Evolutionary conservation across 192 early-diverging fungal species (phyloP), one percentile per base, ranked within the genome.

Genomic region (Backusella sp.): DNA sequence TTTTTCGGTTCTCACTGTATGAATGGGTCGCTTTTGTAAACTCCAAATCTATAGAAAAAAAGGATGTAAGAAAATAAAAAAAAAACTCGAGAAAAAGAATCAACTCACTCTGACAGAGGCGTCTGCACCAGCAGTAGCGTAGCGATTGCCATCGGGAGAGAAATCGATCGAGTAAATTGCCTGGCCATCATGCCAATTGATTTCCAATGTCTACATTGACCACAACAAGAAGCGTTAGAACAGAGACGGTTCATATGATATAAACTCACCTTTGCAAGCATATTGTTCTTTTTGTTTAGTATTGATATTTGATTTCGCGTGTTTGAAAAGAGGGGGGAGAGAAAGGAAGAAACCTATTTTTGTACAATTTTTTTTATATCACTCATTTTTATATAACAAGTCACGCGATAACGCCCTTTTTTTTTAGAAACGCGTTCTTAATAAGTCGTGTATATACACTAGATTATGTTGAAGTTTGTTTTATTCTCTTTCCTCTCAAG

Each of bases 121-220:
- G 85, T 99, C 97, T 30, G 92, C 96, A 70, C 97, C 97, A 56
- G 91, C 92, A 12, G 96, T 97, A 6, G 95, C 96, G 66, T 97
- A 91, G 56, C 96, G 87, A 65, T 87, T 83, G 73, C 52, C 79
- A 77, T 78, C 81, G 41, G 84, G 77, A 66, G 96, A 91, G 87
- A 97, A 99, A 82, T 97, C 94, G 21, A 91, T 91, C 69, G 95
- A 96, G 84, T 96, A 96, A 68, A 99, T 90, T 12, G 96, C 92
- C 77, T 91, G 85, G 73, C 90, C 91, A 75, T 94, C 97, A 79
- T 99, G 97, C 97, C 97, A 97, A 77, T 94, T 92, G 82, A 99
- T 96, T 84, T 96, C 92, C 15, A 95, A 83, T 84, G 83, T 88
- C 93, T 81, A 62, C 4, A 7, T 62, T 28, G 42, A 19, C 12